These are phyloP conservation scores for Raddia guianensis DNA, from an alignment of 176 grass and related monocot genomes.

Conservation along the genomic window DNA sequence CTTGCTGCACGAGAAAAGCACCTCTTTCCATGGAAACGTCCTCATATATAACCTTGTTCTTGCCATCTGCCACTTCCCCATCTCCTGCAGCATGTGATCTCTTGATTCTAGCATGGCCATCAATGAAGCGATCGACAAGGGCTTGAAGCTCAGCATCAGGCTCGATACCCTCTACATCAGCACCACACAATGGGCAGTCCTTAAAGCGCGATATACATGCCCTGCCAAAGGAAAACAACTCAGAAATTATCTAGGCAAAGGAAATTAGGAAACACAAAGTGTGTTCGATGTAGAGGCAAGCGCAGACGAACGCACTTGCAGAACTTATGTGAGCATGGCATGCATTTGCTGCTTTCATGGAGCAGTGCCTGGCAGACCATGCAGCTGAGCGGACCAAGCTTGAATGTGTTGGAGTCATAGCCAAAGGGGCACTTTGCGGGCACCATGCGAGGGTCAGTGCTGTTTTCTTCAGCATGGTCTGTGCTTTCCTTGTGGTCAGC, in stretches of 20 bases:
- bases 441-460: slow-evolving; percentile 44
- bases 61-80: slow-evolving; percentile 41
- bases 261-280: slow-evolving; percentile 6
- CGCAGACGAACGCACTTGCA: slow-evolving; percentile 61
- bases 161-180: slow-evolving; percentile 85
- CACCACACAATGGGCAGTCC: slow-evolving; percentile 90
- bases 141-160: slow-evolving; percentile 77
- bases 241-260: not conserved
- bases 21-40: slow-evolving; percentile 99
- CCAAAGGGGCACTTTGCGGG: slow-evolving; percentile 90
- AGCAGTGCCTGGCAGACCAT: slow-evolving; percentile 86
- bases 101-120: slow-evolving; percentile 96
- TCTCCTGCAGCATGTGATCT: slow-evolving; percentile 53
- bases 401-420: slow-evolving; percentile 88
- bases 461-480: slow-evolving; percentile 32
- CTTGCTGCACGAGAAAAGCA: slow-evolving; percentile 93
- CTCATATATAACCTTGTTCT: slow-evolving; percentile 88
- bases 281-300: not conserved
- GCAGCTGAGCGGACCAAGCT: slow-evolving; percentile 95
- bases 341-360: slow-evolving; percentile 79
- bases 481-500: slow-evolving; percentile 34
- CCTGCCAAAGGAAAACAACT: slow-evolving; percentile 53
- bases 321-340: slow-evolving; percentile 86
- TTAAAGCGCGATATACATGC: slow-evolving; percentile 83
- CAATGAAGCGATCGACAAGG: slow-evolving; percentile 84